Base-by-base conservation (phyloP, 768 basidiomycete genomes). In the Exsudoporus frostii region DNA sequence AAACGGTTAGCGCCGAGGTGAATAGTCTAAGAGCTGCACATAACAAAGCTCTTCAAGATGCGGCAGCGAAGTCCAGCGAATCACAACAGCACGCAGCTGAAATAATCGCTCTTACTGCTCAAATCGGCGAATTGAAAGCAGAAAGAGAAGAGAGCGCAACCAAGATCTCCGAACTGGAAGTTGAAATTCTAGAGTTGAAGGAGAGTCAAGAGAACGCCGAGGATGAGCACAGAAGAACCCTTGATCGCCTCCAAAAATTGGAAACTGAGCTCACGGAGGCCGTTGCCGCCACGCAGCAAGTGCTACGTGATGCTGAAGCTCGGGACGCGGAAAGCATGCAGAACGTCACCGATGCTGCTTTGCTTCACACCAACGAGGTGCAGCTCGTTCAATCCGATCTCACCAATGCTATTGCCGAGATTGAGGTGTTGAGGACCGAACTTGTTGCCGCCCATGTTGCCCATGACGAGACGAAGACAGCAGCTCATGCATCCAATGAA, bases 91-190 rank as follows among this genome's bases (percentile, higher is more conserved):
- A 79, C 53, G 73, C 72, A 13, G 70, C 76, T 5, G 73, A 73
- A 43, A 68, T 65, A 2, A 74, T 76, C 22, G 61, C 66, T 7
- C 74, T 89, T 20, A 71, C 76, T 47, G 58, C 73, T 3, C 80
- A 86, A 61, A 55, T 90, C 13, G 68, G 65, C 5, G 71, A 70
- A 30, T 73, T 90, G 55, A 83, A 80, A 65, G 66, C 65, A 13
- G 86, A 89, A 69, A 85, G 82, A 62, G 88, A 87, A 61, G 89
- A 90, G 53, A 83, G 73, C 38, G 79, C 84, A 9, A 75, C 72
- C 63, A 90, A 84, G 68, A 73, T 92, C 5, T 89, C 88, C 0
- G 90, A 93, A 61, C 74, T 91, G 24, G 91, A 93, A 72, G 73
- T 93, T 45, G 89, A 92, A 65, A 78, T 91, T 38, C 68, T 92